Evolutionary conservation across 495 filamentous ascomycete species (phyloP), one percentile per base, ranked within the genome.

Genomic region (Sporormia fimetaria): DNA sequence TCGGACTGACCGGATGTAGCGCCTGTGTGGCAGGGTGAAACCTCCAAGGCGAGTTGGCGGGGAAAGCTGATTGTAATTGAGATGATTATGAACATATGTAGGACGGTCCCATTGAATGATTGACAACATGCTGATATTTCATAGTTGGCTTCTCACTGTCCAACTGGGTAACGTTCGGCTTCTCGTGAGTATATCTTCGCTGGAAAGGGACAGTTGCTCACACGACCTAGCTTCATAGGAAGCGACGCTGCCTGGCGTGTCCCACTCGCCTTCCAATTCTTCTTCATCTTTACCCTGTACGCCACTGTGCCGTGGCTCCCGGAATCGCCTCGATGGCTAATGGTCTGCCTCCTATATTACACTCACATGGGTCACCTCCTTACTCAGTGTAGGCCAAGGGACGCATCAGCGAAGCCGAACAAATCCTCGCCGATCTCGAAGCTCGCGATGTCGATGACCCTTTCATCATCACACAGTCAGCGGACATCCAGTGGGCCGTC

Each of bases 21-120:
- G 2, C 75, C 78, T 8, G 67, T 78, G 5, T 82, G 73, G 75
- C 74, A 80, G 49, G 69, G 68, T 2, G 75, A 82, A 50, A 76
- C 73, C 0, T 69, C 73, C 0, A 68, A 74, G 42, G 64, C 67
- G 0, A 63, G 64, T 36, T 73, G 69, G 68, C 63, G 75, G 44
- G 77, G 78, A 28, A 69, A 71, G 39, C 56, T 79, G 15, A 70
- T 78, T 14, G 67, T 78, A 29, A 60, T 79, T 9, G 74, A 78
- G 40, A 64, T 77, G 61, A 68, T 70, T 16, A 57, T 75, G 58
- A 78, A 78, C 44, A 72, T n/a, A n/a, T n/a, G n/a, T n/a, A n/a
- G n/a, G n/a, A n/a, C n/a, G n/a, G n/a, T n/a, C n/a, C n/a, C n/a
- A n/a, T n/a, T n/a, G n/a, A n/a, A n/a, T n/a, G n/a, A n/a, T n/a